Base-by-base conservation (phyloP, 768 basidiomycete species). In the Trametes gibbosa region DNA sequence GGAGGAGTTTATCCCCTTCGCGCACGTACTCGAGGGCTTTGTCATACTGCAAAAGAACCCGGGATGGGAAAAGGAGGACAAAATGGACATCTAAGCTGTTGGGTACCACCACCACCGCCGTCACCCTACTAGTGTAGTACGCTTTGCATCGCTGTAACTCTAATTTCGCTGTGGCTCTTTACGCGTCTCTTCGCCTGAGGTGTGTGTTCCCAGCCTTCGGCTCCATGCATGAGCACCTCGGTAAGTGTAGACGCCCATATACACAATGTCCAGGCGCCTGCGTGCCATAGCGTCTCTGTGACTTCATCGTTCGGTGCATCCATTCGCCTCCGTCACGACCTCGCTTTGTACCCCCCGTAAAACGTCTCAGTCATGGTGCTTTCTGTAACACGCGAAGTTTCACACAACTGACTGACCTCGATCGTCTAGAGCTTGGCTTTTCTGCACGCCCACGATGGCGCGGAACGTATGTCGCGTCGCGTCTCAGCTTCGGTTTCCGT, bases 1-100 rank as follows among this genome's bases (percentile, higher is more conserved):
- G 46, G 96, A 98, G 73, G 96, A 99, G 75, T 98, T 79, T 73
- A 91, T 98, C 65, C 89, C 95, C 2, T 99, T 90, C 72, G 83
- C 86, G 41, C 84, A 86, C 67, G 91, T 95, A 24, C 79, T 99
- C 50, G 96, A 98, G 74, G 95, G 95, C 58, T 89, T 97, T 66
- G 90, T 95, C 39, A 86, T 97, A 53, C 72, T 97, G 68, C 85
- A 86, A 75, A 96, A 95, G 81, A 96, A 95, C 72, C 92, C 91
- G 55, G 91, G 90, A 5, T 93, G 84, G 79, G 90, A 90, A 76
- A 85, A 84, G 71, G 90, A 93, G 70, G 90, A 92, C 67, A 86
- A 86, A 70, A 90, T 90, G 89, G 88, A 91, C 56, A 49, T 62
- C 39, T 58, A 51, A 62, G 21, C 51, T 41, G 16, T 16, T 10